Conservation (phyloP, 208 protist genomes). For the Trypanosoma boissoni region DNA sequence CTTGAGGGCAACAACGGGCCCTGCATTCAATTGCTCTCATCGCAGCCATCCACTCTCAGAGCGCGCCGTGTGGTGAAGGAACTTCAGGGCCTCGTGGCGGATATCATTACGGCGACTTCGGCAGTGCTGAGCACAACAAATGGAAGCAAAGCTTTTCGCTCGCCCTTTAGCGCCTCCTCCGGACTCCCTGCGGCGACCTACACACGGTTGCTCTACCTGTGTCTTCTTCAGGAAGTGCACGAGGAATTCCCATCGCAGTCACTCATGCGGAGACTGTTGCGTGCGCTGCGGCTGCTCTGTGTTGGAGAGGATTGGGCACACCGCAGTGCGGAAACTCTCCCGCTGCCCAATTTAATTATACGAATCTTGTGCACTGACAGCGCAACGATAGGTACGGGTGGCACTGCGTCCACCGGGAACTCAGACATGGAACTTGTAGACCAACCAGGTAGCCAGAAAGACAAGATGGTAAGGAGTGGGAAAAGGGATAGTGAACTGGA, state of each 20-base stretch:
- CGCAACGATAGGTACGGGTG: neutral
- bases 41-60: neutral
- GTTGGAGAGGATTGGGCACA: slow-evolving; percentile 49
- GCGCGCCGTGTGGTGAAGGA: neutral
- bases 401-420: neutral
- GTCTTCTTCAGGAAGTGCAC: slow-evolving; percentile 48
- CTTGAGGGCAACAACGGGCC: slow-evolving; percentile 6
- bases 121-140: slow-evolving; percentile 3
- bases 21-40: slow-evolving; percentile 11
- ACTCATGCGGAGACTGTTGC: slow-evolving; percentile 53
- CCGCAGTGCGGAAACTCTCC: slow-evolving; percentile 46
- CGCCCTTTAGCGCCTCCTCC: slow-evolving; percentile 26
- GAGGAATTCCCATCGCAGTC: neutral
- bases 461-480: too few species aligned
- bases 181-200: slow-evolving; percentile 46
- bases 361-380: slow-evolving; percentile 32
- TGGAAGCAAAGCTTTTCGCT: slow-evolving; percentile 2
- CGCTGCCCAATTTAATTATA: slow-evolving; percentile 52
- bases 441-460: too few species aligned
- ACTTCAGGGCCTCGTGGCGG: slow-evolving; percentile 4
- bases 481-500: too few species aligned
- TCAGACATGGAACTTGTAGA: neutral
- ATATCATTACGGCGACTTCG: slow-evolving; percentile 7
- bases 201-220: slow-evolving; percentile 57
- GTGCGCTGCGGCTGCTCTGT: slow-evolving; percentile 49